Conservation (phyloP, 805 yeast species). For the Helenozyma rhizophorensis region DNA sequence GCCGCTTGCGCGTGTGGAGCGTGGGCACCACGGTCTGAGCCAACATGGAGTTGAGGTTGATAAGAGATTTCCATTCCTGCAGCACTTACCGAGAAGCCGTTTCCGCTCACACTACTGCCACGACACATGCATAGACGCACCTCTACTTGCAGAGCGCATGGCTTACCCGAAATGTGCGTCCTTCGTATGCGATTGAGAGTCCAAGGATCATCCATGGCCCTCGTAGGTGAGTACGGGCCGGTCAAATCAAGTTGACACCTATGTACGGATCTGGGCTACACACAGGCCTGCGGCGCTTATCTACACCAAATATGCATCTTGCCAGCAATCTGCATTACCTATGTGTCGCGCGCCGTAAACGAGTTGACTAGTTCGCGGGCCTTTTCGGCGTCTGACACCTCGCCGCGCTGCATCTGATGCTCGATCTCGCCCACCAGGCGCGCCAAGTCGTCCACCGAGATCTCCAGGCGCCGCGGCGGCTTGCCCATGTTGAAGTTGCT, state of each 20-base stretch:
- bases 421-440: not conserved
- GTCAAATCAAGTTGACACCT: too few species aligned
- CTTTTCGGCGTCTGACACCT: conserved; percentile 22
- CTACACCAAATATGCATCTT: too few species aligned
- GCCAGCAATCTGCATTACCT: too few species aligned
- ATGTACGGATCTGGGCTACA: too few species aligned
- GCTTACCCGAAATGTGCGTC: too few species aligned
- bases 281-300: too few species aligned
- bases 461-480: not conserved
- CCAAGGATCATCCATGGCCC: too few species aligned
- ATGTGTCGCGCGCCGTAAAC: conserved; percentile 5
- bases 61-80: not conserved
- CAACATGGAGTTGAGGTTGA: not conserved
- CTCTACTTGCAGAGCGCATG: too few species aligned
- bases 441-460: not conserved
- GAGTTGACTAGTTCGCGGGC: conserved; percentile 28
- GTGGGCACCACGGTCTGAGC: conserved; percentile 1
- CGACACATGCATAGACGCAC: too few species aligned
- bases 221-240: too few species aligned
- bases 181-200: too few species aligned
- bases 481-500: conserved; percentile 7
- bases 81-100: not conserved
- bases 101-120: too few species aligned
- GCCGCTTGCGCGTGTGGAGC: conserved; percentile 19
- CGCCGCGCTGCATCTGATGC: not conserved